Percentiles rank a stretch among this genome's conserved stretches.
These are phyloP conservation scores for Leavenworthia alabamica DNA, from an alignment of 345 rosid genomes.

Conservation along the genomic window DNA sequence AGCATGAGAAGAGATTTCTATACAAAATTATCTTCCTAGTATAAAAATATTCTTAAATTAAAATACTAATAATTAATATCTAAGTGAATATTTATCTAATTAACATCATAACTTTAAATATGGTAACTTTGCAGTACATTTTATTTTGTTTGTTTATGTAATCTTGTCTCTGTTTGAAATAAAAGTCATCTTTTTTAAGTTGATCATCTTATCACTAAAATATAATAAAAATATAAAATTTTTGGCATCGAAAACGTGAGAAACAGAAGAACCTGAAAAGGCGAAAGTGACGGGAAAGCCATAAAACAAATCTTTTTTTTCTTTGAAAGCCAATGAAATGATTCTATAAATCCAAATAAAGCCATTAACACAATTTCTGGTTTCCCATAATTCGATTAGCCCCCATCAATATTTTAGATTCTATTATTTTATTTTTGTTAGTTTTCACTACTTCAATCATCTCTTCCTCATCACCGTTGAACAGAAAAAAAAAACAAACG, in stretches of 20 bases:
- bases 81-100: too few species aligned
- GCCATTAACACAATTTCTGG: conserved; percentile 2
- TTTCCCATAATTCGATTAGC: conserved; percentile 20
- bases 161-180: too few species aligned
- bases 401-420: conserved; percentile 16
- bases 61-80: too few species aligned
- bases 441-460: conserved; percentile 11
- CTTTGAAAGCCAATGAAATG: conserved; percentile 16
- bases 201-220: not conserved
- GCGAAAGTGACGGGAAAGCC: conserved; percentile 37
- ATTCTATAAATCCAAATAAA: conserved; percentile 23
- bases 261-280: conserved; percentile 22
- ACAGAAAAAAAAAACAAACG: conserved; percentile 5
- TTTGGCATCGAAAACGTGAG: conserved; percentile 9
- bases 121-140: too few species aligned
- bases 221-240: not conserved
- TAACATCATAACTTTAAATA: too few species aligned
- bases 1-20: too few species aligned
- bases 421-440: not conserved
- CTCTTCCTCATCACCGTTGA: conserved; percentile 22
- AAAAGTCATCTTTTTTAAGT: not conserved
- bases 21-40: too few species aligned
- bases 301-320: conserved; percentile 17
- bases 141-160: too few species aligned
- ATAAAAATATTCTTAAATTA: too few species aligned